Evolutionary conservation across 805 yeast species (phyloP), one percentile per base, ranked within the genome.

Genomic region (Hanseniaspora clermontiae): DNA sequence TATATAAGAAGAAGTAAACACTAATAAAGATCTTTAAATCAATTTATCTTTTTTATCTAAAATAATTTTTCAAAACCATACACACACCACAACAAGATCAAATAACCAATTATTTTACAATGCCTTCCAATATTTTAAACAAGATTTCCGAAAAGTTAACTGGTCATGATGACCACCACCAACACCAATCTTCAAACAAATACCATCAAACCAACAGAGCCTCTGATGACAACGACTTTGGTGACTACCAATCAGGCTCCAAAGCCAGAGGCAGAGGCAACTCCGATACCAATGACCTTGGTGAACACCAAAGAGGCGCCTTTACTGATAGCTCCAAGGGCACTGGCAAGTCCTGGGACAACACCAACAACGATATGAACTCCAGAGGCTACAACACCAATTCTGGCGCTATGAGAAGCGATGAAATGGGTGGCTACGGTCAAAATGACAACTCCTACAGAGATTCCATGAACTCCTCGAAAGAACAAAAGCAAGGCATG

Each of bases 91-190:
- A 42, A 6, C 17, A 24, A 1, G 24, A 9, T 37, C 3, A 14
- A 38, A 37, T 8, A 24, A 48, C 3, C 20, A 38, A 37, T 2
- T 14, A 49, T 15, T 19, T n/a, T 34, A 57, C 37, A 45, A 67
- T 67, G 70, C 56, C 56, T 17, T 66, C 70, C 34, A 66, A 66
- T 49, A 54, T 66, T 59, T 47, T 67, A 39, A 67, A 66, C 61
- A 67, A 67, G 51, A 59, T 68, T 20, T 57, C 66, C 31, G 71
- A 67, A 43, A 67, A 68, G 48, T 54, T 67, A 45, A 63, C 65
- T 45, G 64, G 66, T 27, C 40, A 53, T 43, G 61, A 62, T 50
- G 62, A 62, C 43, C 43, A 57, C 32, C 52, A 61, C 19, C 48
- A 48, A 37, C 57, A 20, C 20, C 39, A 31, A 1, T 46, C 49